Conservation (phyloP, 305 asterid genomes). For the Fraxinus dipetala region DNA sequence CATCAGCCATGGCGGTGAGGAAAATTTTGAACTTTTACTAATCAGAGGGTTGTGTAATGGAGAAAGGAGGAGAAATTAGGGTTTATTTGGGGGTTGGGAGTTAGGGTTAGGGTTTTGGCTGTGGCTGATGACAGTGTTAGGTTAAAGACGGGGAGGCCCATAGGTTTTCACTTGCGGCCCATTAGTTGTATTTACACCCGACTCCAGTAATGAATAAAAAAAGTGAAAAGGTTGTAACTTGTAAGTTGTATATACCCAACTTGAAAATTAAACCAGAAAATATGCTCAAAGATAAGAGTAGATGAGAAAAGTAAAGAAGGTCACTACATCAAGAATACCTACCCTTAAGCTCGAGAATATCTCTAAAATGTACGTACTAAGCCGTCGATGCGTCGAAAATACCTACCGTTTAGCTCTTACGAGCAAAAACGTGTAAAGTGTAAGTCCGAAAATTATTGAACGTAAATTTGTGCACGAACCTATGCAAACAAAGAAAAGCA, state of each 20-base stretch:
- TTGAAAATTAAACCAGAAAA: not conserved
- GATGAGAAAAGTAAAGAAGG: not conserved
- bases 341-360: not conserved
- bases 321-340: too few species aligned
- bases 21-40: not conserved
- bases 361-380: too few species aligned
- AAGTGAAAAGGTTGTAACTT: not conserved
- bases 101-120: constrained; percentile 21
- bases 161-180: not conserved
- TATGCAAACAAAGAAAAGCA: not conserved
- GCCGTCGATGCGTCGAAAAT: too few species aligned
- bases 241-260: not conserved
- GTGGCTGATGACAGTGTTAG: not conserved
- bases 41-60: not conserved
- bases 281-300: not conserved
- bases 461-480: not conserved
- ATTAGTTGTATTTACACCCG: not conserved
- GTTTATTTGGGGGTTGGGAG: not conserved
- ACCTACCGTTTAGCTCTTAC: not conserved
- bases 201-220: not conserved
- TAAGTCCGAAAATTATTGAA: not conserved
- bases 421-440: not conserved
- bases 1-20: constrained; percentile 60
- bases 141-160: not conserved
- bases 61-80: not conserved